A percentile compares a stretch with the other conserved stretches of the same genome.
These are phyloP conservation scores for Globisporangium acanthophoron DNA, from an alignment of 352 stramenopile genomes.

Conservation along the genomic window DNA sequence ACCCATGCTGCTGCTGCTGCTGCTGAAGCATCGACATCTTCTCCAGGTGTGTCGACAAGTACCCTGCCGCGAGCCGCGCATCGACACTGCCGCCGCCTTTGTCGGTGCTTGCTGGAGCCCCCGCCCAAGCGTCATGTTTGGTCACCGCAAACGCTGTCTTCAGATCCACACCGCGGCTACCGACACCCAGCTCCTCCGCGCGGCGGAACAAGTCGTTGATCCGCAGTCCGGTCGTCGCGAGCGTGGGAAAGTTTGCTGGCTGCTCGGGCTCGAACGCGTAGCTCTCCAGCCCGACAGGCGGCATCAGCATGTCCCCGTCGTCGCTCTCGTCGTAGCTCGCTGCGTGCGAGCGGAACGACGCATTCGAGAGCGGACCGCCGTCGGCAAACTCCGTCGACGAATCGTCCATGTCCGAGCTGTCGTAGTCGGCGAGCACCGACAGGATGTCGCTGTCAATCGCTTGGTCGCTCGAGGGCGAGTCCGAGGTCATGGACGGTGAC, in stretches of 20 bases:
- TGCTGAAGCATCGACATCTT: conserved; percentile 54
- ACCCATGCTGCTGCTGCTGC: background rate
- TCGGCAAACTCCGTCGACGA: conserved; percentile 14
- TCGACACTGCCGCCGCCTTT: background rate
- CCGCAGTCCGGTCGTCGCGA: conserved; percentile 3
- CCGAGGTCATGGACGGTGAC: conserved; percentile 19
- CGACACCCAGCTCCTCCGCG: conserved; percentile 1
- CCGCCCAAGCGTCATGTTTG: conserved; percentile 1
- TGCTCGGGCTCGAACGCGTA: conserved; percentile 29
- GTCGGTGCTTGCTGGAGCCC: conserved; percentile 5
- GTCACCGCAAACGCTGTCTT: conserved; percentile 1
- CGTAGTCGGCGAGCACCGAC: conserved; percentile 55
- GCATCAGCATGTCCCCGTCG: conserved; percentile 30
- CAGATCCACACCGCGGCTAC: conserved; percentile 11
- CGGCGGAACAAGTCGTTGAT: conserved; percentile 13
- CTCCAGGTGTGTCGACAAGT: conserved; percentile 56
- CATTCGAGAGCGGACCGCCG: conserved; percentile 1
- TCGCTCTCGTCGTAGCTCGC: conserved; percentile 7
- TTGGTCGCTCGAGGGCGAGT: conserved; percentile 46
- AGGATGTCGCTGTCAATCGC: conserved; percentile 76
- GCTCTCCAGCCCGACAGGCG: conserved; percentile 27
- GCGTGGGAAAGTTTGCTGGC: background rate
- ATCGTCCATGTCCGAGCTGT: conserved; percentile 30
- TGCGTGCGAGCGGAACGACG: conserved; percentile 24
- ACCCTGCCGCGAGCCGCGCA: conserved; percentile 25